phyloP scores from a whole-genome alignment of 495 filamentous ascomycete species.

The Neurospora africana region DNA sequence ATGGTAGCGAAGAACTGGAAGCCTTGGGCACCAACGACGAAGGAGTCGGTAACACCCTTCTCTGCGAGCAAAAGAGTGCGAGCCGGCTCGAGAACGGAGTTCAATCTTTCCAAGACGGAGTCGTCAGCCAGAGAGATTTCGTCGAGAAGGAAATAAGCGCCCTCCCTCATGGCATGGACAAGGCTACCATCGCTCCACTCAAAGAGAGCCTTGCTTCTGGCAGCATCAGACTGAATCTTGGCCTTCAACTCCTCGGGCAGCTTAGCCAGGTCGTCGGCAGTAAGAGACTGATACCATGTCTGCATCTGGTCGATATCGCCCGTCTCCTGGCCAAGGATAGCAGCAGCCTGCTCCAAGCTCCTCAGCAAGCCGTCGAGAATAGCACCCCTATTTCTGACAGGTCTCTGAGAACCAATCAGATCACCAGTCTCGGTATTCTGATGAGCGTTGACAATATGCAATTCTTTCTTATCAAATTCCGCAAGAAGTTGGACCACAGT shows the following conservation, averaged over 20 bases:
- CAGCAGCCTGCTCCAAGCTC: conserved; percentile 46
- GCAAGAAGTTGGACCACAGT: conserved; percentile 90
- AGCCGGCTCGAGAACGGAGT: conserved; percentile 90
- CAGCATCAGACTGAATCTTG: conserved; percentile 48
- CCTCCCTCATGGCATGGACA: conserved; percentile 88
- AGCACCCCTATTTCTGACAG: conserved; percentile 69
- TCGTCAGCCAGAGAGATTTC: conserved; percentile 98
- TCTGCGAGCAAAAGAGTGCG: conserved; percentile 84
- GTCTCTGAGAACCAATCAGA: conserved; percentile 89
- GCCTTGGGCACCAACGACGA: conserved; percentile 63
- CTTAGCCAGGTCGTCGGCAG: conserved; percentile 10
- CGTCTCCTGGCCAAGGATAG: conserved; percentile 17
- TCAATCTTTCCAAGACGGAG: conserved; percentile 90
- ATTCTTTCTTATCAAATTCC: conserved; percentile 57
- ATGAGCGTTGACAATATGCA: conserved; percentile 92
- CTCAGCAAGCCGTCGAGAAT: conserved; percentile 54
- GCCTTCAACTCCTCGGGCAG: conserved; percentile 41
- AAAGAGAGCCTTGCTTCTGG: conserved; percentile 70
- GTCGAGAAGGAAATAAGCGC: conserved; percentile 85
- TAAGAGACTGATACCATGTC: conserved; percentile 29
- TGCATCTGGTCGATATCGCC: conserved; percentile 26
- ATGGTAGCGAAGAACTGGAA: conserved; percentile 98
- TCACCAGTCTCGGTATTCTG: conserved; percentile 96
- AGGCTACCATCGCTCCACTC: conserved; percentile 95
- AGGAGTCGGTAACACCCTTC: conserved; percentile 74